Percentiles rank a stretch among this genome's conserved stretches.
Evolutionary conservation across 73 alveolate species (phyloP).

Genomic region (Paramecium biaurelia): DNA sequence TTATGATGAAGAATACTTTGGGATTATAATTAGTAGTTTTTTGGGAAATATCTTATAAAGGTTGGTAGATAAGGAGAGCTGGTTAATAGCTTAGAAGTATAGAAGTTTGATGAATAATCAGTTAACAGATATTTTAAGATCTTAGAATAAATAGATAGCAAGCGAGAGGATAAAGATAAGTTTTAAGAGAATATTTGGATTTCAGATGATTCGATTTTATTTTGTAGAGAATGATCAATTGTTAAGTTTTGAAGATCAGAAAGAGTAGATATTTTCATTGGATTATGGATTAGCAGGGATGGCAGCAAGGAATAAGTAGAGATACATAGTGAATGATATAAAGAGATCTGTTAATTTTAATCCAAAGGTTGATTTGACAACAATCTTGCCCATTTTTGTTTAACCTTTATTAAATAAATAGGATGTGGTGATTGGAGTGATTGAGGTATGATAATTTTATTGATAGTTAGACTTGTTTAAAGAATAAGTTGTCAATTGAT

Average conservation of each 20-base stretch:
- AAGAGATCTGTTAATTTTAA: slow-evolving; percentile 45
- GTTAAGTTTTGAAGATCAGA: background rate
- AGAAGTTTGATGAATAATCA: slow-evolving; percentile 3
- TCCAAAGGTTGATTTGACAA: slow-evolving; percentile 37
- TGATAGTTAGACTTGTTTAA: background rate
- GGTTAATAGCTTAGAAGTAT: slow-evolving; percentile 18
- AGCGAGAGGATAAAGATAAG: background rate
- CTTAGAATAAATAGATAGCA: background rate
- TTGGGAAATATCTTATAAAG: background rate
- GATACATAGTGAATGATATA: slow-evolving; percentile 47
- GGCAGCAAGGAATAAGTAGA: slow-evolving; percentile 38
- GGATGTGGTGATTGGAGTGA: slow-evolving; percentile 19
- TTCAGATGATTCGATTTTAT: background rate
- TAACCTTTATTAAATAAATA: slow-evolving; percentile 44
- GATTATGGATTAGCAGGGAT: slow-evolving; percentile 64
- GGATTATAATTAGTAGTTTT: slow-evolving; percentile 25
- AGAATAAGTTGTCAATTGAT: background rate
- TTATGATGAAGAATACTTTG: slow-evolving; percentile 65
- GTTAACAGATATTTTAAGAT: background rate
- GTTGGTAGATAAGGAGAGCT: background rate
- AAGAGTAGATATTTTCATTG: background rate
- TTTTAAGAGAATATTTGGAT: slow-evolving; percentile 36
- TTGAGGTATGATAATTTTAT: background rate
- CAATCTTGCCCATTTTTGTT: slow-evolving; percentile 56
- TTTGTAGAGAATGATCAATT: slow-evolving; percentile 48